Evolutionary conservation across 306 rosid species (phyloP).

Genomic region (Macrotyloma uniflorum): DNA sequence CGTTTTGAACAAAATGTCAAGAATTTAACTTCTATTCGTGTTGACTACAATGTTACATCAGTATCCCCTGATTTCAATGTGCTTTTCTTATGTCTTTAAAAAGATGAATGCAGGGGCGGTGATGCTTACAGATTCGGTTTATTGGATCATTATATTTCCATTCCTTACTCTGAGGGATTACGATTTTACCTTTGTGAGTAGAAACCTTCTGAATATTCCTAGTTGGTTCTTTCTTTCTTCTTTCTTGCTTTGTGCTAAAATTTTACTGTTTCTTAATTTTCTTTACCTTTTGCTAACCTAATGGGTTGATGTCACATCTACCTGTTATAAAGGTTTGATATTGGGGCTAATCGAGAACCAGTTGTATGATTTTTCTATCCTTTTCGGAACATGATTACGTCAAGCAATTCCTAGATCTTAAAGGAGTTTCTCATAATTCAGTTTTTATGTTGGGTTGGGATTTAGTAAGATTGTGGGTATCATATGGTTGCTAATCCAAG

Average conservation of each 20-base stretch:
- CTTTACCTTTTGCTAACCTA: conserved; percentile 14
- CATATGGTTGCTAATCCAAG: conserved; percentile 2
- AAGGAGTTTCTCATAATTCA: not conserved
- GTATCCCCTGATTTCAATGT: conserved; percentile 28
- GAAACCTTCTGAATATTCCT: conserved; percentile 1
- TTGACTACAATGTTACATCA: conserved; percentile 7
- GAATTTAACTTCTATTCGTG: conserved; percentile 15
- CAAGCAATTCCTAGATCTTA: not conserved
- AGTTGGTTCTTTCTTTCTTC: not conserved
- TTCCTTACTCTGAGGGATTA: conserved; percentile 66
- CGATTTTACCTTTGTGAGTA: conserved; percentile 60
- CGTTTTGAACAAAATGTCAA: conserved; percentile 9
- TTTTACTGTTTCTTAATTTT: conserved; percentile 26
- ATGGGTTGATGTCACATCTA: not conserved
- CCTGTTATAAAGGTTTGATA: not conserved
- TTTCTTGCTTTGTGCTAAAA: conserved; percentile 18
- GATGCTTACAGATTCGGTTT: conserved; percentile 66
- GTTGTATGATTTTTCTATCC: not conserved
- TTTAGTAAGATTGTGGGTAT: not conserved
- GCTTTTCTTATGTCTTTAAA: conserved; percentile 26
- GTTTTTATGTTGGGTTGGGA: not conserved
- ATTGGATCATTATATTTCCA: conserved; percentile 72
- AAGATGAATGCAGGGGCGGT: conserved; percentile 82
- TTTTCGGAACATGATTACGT: not conserved
- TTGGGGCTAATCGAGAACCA: conserved; percentile 5